Evolutionary conservation across 352 stramenopile genomes (phyloP).

Genomic region (Aphanomyces stellatus): DNA sequence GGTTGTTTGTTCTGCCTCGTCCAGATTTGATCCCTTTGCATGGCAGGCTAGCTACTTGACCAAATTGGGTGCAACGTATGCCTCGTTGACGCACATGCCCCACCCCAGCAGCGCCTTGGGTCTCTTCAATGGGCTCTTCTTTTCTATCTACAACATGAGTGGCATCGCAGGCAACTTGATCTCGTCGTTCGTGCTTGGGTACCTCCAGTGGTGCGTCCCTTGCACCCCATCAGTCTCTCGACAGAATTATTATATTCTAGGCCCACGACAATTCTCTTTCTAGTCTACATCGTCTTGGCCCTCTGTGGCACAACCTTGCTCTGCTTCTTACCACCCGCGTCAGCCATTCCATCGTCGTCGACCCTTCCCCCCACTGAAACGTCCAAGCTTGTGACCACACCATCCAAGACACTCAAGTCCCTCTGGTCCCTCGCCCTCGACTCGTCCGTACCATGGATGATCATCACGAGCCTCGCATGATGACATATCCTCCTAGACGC

Average conservation of each 20-base stretch:
- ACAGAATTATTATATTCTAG: neutral
- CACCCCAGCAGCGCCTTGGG: conserved; percentile 7
- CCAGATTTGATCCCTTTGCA: neutral
- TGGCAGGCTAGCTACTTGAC: conserved; percentile 14
- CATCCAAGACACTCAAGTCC: neutral
- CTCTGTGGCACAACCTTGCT: conserved; percentile 2
- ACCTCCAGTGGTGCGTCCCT: neutral
- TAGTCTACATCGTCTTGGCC: neutral
- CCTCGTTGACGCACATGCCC: neutral
- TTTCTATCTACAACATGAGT: conserved; percentile 4
- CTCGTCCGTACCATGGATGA: neutral
- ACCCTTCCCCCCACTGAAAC: too few relatives aligned
- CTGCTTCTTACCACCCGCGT: neutral
- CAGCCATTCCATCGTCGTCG: too few relatives aligned
- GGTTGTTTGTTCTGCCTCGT: neutral
- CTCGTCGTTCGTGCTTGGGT: conserved; percentile 4
- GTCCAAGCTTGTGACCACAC: neutral
- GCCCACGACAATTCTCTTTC: conserved; percentile 5
- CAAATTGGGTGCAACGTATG: neutral
- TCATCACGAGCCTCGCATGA: too few relatives aligned
- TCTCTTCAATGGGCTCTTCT: conserved; percentile 12
- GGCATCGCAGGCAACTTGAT: conserved; percentile 8
- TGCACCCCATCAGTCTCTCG: neutral
- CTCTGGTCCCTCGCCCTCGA: neutral
- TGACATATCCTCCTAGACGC: neutral